These are phyloP conservation scores for Tetramitus jugosus DNA, from an alignment of 208 protist species.

Conservation along the genomic window DNA sequence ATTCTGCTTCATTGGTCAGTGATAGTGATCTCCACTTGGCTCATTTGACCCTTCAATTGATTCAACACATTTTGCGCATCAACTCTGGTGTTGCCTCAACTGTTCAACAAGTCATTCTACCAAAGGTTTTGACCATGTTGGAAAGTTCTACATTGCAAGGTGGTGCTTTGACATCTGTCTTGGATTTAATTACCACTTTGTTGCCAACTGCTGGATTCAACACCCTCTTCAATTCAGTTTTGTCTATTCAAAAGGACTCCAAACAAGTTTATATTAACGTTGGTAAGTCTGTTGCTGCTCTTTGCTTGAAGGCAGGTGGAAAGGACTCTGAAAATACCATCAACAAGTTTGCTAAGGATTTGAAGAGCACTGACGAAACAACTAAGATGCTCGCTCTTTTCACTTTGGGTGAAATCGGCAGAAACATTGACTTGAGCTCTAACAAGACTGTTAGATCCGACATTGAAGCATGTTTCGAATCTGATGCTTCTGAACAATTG, in stretches of 20 bases:
- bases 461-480: slow-evolving; percentile 43
- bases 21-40: slow-evolving; percentile 56
- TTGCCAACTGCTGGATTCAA: slow-evolving; percentile 14
- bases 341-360: slow-evolving; percentile 2
- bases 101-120: slow-evolving; percentile 37
- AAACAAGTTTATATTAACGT: slow-evolving; percentile 20
- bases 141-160: slow-evolving; percentile 55
- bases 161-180: slow-evolving; percentile 38
- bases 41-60: slow-evolving; percentile 47
- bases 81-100: slow-evolving; percentile 8
- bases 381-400: slow-evolving; percentile 1
- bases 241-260: background rate
- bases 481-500: slow-evolving; percentile 51
- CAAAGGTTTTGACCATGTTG: slow-evolving; percentile 43
- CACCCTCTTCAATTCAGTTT: background rate
- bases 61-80: slow-evolving; percentile 31
- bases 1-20: slow-evolving; percentile 38
- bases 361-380: background rate
- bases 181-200: slow-evolving; percentile 18
- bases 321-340: background rate
- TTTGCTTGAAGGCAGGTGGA: background rate
- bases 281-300: background rate
- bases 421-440: slow-evolving; percentile 34
- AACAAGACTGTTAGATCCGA: background rate
- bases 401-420: slow-evolving; percentile 61